phyloP scores from a whole-genome alignment of 257 asterid genomes.

The Forsythia suspensa region DNA sequence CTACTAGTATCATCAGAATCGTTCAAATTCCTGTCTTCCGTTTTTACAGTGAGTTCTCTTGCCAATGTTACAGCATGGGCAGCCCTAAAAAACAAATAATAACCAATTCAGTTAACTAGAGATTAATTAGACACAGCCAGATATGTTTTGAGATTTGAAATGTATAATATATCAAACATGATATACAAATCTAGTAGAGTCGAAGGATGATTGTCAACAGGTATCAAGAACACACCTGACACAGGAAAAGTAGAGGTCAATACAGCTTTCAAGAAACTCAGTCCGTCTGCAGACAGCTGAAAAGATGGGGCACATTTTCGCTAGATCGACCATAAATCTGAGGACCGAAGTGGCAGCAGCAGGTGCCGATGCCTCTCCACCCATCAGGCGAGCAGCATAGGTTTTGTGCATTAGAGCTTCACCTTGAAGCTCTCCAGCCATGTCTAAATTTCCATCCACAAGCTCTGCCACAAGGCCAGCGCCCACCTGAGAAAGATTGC shows the following conservation, averaged over 20 bases:
- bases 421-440: conserved; percentile 97
- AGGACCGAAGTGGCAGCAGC: conserved; percentile 98
- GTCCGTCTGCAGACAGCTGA: conserved; percentile 88
- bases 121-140: conserved; percentile 17
- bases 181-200: background rate
- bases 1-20: conserved; percentile 79
- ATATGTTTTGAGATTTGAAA: conserved; percentile 6
- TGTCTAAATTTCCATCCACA: conserved; percentile 76
- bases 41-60: conserved; percentile 63
- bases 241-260: conserved; percentile 94
- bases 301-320: conserved; percentile 94
- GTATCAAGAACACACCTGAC: conserved; percentile 61
- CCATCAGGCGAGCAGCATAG: conserved; percentile 99
- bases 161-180: conserved; percentile 15
- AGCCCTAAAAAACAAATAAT: conserved; percentile 58
- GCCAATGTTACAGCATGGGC: conserved; percentile 94
- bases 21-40: conserved; percentile 70
- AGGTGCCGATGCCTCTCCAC: conserved; percentile 99
- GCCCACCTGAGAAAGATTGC: conserved; percentile 89
- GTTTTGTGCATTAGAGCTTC: conserved; percentile 99
- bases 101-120: conserved; percentile 21
- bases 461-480: conserved; percentile 96
- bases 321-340: conserved; percentile 98
- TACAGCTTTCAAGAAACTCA: conserved; percentile 94
- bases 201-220: background rate